Conservation (phyloP, 1,284 basidiomycete genomes). For the Leccinum huronense region DNA sequence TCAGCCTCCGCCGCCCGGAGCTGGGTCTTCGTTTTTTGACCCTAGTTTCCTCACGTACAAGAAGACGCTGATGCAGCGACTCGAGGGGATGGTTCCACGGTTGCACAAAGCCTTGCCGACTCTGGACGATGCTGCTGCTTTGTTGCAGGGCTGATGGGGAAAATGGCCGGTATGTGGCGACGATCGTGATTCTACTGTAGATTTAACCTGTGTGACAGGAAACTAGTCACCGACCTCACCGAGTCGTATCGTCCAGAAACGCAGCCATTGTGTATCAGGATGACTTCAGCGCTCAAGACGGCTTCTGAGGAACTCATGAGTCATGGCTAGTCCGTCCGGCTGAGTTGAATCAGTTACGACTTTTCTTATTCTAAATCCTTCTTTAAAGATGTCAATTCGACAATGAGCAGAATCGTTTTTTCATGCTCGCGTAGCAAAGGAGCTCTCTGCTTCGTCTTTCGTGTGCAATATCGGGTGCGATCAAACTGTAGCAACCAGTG, state of each 20-base stretch:
- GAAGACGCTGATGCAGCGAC: slow-evolving; percentile 51
- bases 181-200: not conserved
- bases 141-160: slow-evolving; percentile 46
- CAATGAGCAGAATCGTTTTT: slow-evolving; percentile 36
- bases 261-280: slow-evolving; percentile 41
- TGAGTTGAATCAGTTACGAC: slow-evolving; percentile 23
- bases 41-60: slow-evolving; percentile 56
- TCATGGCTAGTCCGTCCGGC: slow-evolving; percentile 31
- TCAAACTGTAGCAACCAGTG: slow-evolving; percentile 30
- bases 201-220: slow-evolving; percentile 30
- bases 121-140: slow-evolving; percentile 43
- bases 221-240: slow-evolving; percentile 35
- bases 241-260: slow-evolving; percentile 48
- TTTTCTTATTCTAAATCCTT: slow-evolving; percentile 8
- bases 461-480: slow-evolving; percentile 41
- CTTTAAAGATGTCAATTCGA: slow-evolving; percentile 24
- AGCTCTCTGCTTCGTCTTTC: slow-evolving; percentile 42
- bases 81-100: slow-evolving; percentile 57
- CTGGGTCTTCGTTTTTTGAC: slow-evolving; percentile 41
- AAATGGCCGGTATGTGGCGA: slow-evolving; percentile 23
- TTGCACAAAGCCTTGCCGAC: slow-evolving; percentile 53
- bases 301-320: slow-evolving; percentile 31
- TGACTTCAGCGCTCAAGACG: slow-evolving; percentile 41
- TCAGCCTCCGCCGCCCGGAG: slow-evolving; percentile 36
- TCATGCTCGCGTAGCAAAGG: slow-evolving; percentile 43